Conservation (phyloP, 2,329 filamentous ascomycete species). For the Diplodia seriata region DNA sequence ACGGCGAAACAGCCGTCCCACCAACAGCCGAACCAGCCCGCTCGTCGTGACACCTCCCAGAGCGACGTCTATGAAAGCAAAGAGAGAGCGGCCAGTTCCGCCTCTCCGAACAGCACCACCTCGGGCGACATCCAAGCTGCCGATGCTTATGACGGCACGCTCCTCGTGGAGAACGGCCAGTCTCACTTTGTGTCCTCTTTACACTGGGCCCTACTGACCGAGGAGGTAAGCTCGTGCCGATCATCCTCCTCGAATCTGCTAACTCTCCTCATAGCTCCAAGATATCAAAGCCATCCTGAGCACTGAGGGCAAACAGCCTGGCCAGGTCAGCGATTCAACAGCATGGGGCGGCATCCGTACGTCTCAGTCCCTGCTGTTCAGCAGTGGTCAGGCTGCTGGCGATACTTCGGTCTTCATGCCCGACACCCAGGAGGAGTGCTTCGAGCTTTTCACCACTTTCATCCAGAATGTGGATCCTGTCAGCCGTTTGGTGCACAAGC, state of each 20-base stretch:
- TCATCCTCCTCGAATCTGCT: conserved; percentile 10
- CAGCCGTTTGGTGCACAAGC: conserved; percentile 31
- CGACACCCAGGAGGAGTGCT: conserved; percentile 19
- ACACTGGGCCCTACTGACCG: conserved; percentile 50
- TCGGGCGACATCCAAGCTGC: conserved; percentile 42
- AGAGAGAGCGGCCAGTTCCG: conserved; percentile 24
- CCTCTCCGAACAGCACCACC: conserved; percentile 35
- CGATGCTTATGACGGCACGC: conserved; percentile 46
- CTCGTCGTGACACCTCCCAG: conserved; percentile 32
- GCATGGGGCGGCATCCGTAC: conserved; percentile 24
- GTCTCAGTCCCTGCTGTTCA: conserved; percentile 28
- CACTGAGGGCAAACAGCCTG: conserved; percentile 16
- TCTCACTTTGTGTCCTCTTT: conserved; percentile 50
- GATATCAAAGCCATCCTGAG: conserved; percentile 32
- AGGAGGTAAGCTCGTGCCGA: conserved; percentile 42
- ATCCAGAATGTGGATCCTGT: conserved; percentile 30
- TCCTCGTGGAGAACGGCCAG: conserved; percentile 47
- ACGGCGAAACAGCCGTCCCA: conserved; percentile 5
- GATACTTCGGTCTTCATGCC: conserved; percentile 31
- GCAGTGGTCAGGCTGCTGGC: conserved; percentile 23
- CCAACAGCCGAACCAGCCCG: not conserved
- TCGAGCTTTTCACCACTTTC: conserved; percentile 26
- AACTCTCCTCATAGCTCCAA: conserved; percentile 17
- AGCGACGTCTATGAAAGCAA: conserved; percentile 34
- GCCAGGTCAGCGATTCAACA: not conserved